phyloP scores from a whole-genome alignment of 805 yeast genomes.

The Teunomyces aglyptinius region DNA sequence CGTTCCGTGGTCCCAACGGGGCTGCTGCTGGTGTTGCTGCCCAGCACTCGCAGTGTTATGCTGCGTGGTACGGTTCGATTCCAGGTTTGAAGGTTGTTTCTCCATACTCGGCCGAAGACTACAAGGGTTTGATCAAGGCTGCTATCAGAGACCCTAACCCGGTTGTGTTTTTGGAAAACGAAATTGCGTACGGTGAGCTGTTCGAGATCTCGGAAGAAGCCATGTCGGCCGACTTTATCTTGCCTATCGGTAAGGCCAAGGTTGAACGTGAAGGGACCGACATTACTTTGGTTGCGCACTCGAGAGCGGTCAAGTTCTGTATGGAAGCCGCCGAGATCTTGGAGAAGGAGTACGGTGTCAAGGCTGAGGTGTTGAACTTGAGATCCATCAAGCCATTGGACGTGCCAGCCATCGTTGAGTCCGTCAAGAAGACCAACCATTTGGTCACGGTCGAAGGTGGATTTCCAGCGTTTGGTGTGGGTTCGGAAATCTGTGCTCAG shows the following conservation, averaged over 20 bases:
- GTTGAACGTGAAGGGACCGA: conserved; percentile 92
- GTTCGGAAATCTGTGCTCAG: conserved; percentile 97
- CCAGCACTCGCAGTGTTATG: conserved; percentile 97
- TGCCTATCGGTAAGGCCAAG: conserved; percentile 96
- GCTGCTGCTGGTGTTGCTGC: conserved; percentile 99
- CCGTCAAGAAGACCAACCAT: conserved; percentile 96
- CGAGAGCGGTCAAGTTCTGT: conserved; percentile 85
- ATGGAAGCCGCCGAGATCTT: conserved; percentile 87
- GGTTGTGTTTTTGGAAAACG: conserved; percentile 93
- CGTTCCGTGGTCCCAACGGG: conserved; percentile 99
- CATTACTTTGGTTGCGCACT: conserved; percentile 83
- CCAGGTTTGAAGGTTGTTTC: conserved; percentile 97
- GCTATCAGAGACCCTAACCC: conserved; percentile 99
- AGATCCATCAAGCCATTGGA: conserved; percentile 98
- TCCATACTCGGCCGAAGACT: conserved; percentile 94
- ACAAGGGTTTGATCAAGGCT: conserved; percentile 92
- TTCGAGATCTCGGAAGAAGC: conserved; percentile 90
- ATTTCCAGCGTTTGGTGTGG: conserved; percentile 98
- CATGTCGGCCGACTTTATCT: conserved; percentile 78
- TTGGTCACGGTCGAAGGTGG: conserved; percentile 95
- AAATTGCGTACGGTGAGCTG: conserved; percentile 87
- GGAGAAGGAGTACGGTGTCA: conserved; percentile 79
- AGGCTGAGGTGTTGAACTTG: conserved; percentile 91
- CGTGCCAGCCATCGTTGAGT: conserved; percentile 75
- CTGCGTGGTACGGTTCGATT: conserved; percentile 97